Evolutionary conservation across 2,329 filamentous ascomycete genomes (phyloP), one percentile per base, ranked within the genome.

Genomic region (Cercospora sp.): DNA sequence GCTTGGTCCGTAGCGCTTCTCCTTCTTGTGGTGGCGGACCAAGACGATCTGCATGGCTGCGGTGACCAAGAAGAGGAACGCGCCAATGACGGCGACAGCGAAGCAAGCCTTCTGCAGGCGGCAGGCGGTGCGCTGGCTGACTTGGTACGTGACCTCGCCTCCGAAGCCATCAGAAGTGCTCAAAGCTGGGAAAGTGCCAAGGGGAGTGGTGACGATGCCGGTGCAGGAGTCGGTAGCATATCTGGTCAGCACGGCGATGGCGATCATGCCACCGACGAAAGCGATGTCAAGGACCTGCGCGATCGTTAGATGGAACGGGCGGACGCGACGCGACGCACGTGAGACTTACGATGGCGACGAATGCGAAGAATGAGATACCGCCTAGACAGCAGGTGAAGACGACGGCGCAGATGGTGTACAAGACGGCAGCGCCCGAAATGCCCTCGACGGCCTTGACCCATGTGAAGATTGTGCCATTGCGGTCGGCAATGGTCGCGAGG

Each of bases 331-430:
- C 40, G 34, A 32, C 21, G 13, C 18, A 32, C 12, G 2, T 3
- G 34, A 7, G 10, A 66, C 68, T 57, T 59, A 72, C 69, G 70
- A 97, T 87, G 71, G 87, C 91, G 64, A 95, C 71, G 75, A 90
- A 85, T 3, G 91, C 91, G 68, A 93, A 90, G 79, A 94, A 84
- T 4, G 85, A 83, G 69, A 91, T 85, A 30, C 93, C 93, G 40
- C 91, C 92, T 5, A 97, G 81, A 77, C 88, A 95, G 83, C 91
- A 93, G 8, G 94, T 89, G 43, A 96, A 82, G 34, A 95, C 72
- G 13, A 92, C 82, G n/a, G 88, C 91, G 63, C 90, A 79, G 68
- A 92, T 81, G 62, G 89, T 88, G 83, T 97, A 97, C 8, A 96
- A 77, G 0, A 90, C 86, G 2, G 88, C 91, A 1, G 86, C 85